Conservation (phyloP, 2,329 filamentous ascomycete species). For the Colletotrichum sojae region DNA sequence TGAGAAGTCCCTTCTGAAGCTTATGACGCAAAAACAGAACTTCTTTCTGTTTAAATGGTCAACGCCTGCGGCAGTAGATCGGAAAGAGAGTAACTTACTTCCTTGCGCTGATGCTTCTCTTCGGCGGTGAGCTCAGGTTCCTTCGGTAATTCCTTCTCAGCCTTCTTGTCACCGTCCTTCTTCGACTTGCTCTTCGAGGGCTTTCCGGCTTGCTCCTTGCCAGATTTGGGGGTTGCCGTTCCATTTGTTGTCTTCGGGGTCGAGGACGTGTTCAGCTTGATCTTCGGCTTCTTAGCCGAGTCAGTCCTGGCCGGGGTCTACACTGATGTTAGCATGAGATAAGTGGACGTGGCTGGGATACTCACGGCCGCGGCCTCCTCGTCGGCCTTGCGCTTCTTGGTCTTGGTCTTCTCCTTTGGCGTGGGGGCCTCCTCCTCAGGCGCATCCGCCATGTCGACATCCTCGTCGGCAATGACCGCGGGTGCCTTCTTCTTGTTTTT, state of each 20-base stretch:
- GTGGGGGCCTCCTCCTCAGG: conserved; percentile 68
- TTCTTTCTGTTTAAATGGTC: conserved; percentile 68
- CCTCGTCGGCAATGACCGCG: conserved; percentile 67
- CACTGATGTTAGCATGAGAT: not conserved
- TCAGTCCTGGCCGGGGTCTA: conserved; percentile 72
- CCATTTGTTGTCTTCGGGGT: conserved; percentile 80
- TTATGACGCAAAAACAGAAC: conserved; percentile 96
- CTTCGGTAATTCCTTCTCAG: conserved; percentile 66
- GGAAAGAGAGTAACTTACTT: conserved; percentile 57
- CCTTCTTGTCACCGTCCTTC: conserved; percentile 69
- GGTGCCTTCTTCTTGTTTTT: conserved; percentile 64
- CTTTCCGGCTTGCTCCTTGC: conserved; percentile 68
- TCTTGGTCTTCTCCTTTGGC: conserved; percentile 81
- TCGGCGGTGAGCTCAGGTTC: conserved; percentile 72
- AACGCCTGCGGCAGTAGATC: conserved; percentile 45
- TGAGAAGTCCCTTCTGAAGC: conserved; percentile 93
- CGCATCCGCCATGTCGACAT: conserved; percentile 73
- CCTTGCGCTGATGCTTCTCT: conserved; percentile 71
- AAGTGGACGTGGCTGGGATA: not conserved
- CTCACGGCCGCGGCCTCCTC: conserved; percentile 74
- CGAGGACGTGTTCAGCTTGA: conserved; percentile 74
- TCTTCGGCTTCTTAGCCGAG: conserved; percentile 78
- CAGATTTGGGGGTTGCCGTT: conserved; percentile 66
- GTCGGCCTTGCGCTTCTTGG: conserved; percentile 87
- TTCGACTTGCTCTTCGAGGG: conserved; percentile 69